Percentiles rank a stretch among this genome's conserved stretches.
Conservation (phyloP, 1,139 yeast genomes). For the Wickerhamomyces sp. region DNA sequence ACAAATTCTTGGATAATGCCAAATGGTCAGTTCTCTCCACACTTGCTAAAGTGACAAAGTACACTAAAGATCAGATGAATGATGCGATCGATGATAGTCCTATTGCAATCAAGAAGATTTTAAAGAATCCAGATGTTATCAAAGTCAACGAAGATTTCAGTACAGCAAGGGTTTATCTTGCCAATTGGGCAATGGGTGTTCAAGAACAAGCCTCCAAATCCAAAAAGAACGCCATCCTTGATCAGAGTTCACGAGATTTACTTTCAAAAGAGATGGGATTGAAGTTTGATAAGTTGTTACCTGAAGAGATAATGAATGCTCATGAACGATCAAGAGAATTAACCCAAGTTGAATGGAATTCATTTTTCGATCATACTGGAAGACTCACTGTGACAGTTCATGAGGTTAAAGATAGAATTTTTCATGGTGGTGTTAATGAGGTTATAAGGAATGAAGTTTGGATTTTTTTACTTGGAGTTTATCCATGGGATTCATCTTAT, state of each 20-base stretch:
- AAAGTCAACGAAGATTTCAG: slow-evolving; percentile 87
- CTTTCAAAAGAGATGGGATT: slow-evolving; percentile 63
- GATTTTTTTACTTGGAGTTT: slow-evolving; percentile 78
- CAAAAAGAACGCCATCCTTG: slow-evolving; percentile 50
- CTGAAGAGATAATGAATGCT: slow-evolving; percentile 52
- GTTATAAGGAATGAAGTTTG: slow-evolving; percentile 71
- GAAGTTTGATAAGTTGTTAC: slow-evolving; percentile 45
- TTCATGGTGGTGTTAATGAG: slow-evolving; percentile 80
- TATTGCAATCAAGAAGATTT: slow-evolving; percentile 51
- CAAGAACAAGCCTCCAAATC: slow-evolving; percentile 87
- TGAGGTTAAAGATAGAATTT: slow-evolving; percentile 76
- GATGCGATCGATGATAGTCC: slow-evolving; percentile 68
- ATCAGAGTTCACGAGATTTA: slow-evolving; percentile 53
- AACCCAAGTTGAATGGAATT: slow-evolving; percentile 72
- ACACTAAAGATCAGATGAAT: slow-evolving; percentile 29
- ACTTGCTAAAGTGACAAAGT: slow-evolving; percentile 73
- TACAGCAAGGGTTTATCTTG: slow-evolving; percentile 83
- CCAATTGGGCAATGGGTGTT: slow-evolving; percentile 96
- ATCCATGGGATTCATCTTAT: slow-evolving; percentile 79
- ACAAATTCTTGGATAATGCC: slow-evolving; percentile 54
- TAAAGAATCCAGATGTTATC: slow-evolving; percentile 75
- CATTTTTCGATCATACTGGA: slow-evolving; percentile 78
- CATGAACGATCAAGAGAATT: slow-evolving; percentile 61
- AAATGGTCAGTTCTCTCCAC: slow-evolving; percentile 86
- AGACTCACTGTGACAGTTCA: slow-evolving; percentile 59